These are phyloP conservation scores for Daldinia vernicosa DNA, from an alignment of 495 filamentous ascomycete species.

Conservation along the genomic window DNA sequence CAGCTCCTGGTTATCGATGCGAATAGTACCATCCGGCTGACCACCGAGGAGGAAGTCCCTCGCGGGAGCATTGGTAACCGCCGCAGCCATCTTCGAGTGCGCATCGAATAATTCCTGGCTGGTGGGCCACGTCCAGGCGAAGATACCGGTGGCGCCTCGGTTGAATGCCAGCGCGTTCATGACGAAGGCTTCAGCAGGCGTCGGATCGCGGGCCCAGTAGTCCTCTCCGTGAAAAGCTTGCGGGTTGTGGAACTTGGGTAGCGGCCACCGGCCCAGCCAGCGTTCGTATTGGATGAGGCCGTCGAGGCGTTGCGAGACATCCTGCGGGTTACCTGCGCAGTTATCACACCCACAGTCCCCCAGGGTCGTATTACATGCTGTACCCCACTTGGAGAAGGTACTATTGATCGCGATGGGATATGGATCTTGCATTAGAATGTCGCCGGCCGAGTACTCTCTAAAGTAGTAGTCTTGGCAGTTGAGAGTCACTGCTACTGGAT, in stretches of 20 bases:
- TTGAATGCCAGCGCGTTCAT: constrained; percentile 72
- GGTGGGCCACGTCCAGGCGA: constrained; percentile 65
- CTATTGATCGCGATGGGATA: constrained; percentile 72
- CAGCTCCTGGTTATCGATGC: constrained; percentile 24
- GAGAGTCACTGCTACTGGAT: constrained; percentile 70
- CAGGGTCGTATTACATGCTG: constrained; percentile 69
- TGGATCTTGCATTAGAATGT: constrained; percentile 72
- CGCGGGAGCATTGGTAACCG: constrained; percentile 51
- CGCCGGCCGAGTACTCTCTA: constrained; percentile 64
- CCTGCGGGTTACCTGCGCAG: constrained; percentile 64
- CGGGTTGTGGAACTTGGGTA: constrained; percentile 67
- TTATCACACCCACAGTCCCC: constrained; percentile 80
- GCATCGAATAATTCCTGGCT: constrained; percentile 52
- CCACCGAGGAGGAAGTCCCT: constrained; percentile 55
- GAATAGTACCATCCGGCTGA: constrained; percentile 39
- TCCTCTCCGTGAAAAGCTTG: constrained; percentile 71
- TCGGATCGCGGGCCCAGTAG: constrained; percentile 69
- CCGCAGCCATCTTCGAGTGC: constrained; percentile 56
- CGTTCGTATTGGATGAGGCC: constrained; percentile 55
- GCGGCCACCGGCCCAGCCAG: constrained; percentile 56
- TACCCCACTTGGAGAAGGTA: constrained; percentile 60
- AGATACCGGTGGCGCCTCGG: constrained; percentile 65
- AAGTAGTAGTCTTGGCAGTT: constrained; percentile 80
- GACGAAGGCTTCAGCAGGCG: constrained; percentile 61
- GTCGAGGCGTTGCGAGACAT: constrained; percentile 66